A percentile compares a stretch with the other conserved stretches of the same genome.
Conservation (phyloP, 176 grass and related monocot genomes). For the Bonia amplexicaulis region DNA sequence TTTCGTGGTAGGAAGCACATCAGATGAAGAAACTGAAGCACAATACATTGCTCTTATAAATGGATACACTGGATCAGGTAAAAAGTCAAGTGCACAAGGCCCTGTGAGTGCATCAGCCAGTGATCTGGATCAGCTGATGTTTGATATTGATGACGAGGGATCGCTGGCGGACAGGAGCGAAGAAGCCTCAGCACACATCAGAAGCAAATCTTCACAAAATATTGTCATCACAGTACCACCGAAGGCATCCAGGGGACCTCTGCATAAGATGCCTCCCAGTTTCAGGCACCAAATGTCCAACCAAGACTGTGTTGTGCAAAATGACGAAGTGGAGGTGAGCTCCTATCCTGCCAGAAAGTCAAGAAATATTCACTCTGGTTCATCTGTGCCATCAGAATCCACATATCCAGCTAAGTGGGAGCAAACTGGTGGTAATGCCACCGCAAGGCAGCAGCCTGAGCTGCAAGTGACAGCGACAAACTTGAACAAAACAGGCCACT, state of each 20-base stretch:
- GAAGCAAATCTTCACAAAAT: neutral
- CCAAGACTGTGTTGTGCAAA: neutral
- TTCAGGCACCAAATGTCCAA: neutral
- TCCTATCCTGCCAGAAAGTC: neutral
- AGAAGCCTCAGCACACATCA: neutral
- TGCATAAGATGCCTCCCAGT: neutral
- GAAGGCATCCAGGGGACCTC: neutral
- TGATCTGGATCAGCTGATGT: slow-evolving; percentile 42
- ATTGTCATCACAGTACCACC: neutral
- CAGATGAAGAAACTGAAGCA: slow-evolving; percentile 39
- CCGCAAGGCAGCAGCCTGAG: slow-evolving; percentile 3
- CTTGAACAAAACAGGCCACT: neutral
- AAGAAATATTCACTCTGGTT: slow-evolving; percentile 9
- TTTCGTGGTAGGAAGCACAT: slow-evolving; percentile 29
- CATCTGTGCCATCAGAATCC: slow-evolving; percentile 34
- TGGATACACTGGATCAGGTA: slow-evolving; percentile 15
- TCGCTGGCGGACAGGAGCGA: neutral
- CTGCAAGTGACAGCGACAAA: neutral
- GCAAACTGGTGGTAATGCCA: too few species aligned
- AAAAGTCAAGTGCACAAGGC: slow-evolving; percentile 7
- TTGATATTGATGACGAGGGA: slow-evolving; percentile 20
- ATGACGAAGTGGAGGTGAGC: neutral
- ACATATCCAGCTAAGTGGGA: slow-evolving; percentile 7
- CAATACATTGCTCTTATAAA: slow-evolving; percentile 50
- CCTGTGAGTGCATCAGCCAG: slow-evolving; percentile 15